Conservation (phyloP, 2,329 filamentous ascomycete species). For the Bipolaris gigantea region DNA sequence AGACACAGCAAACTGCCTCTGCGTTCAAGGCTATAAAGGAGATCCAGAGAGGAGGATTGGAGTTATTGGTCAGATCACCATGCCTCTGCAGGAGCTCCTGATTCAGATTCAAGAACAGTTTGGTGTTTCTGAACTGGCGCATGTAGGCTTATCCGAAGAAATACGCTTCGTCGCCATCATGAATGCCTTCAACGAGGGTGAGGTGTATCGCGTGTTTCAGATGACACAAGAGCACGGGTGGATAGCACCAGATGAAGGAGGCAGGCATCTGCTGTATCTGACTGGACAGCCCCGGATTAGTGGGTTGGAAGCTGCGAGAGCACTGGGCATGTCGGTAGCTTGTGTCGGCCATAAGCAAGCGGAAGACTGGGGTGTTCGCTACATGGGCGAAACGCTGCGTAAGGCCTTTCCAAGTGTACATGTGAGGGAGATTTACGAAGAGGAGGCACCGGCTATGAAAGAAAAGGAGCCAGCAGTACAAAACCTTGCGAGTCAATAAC, state of each 20-base stretch:
- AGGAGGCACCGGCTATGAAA: slow-evolving; percentile 26
- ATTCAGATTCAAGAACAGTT: slow-evolving; percentile 30
- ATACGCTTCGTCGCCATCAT: slow-evolving; percentile 42
- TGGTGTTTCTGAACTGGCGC: slow-evolving; percentile 31
- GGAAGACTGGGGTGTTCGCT: slow-evolving; percentile 48
- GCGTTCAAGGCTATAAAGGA: slow-evolving; percentile 46
- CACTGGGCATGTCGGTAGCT: slow-evolving; percentile 38
- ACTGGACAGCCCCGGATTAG: slow-evolving; percentile 43
- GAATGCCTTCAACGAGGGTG: slow-evolving; percentile 46
- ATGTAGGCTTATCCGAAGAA: slow-evolving; percentile 26
- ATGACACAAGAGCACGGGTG: slow-evolving; percentile 29
- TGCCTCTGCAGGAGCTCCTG: slow-evolving; percentile 18
- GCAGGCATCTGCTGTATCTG: slow-evolving; percentile 41
- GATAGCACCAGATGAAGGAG: slow-evolving; percentile 26
- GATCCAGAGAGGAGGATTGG: slow-evolving; percentile 44
- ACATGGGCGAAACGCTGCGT: slow-evolving; percentile 33
- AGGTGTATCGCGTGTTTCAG: slow-evolving; percentile 41
- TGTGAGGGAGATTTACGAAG: slow-evolving; percentile 44
- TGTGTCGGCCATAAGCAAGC: slow-evolving; percentile 46
- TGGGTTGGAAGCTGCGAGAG: slow-evolving; percentile 38
- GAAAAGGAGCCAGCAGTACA: slow-evolving; percentile 2
- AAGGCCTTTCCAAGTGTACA: slow-evolving; percentile 33
- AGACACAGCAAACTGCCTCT: slow-evolving; percentile 28
- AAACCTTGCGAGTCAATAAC: not conserved
- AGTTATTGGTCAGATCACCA: slow-evolving; percentile 32